phyloP scores from a whole-genome alignment of 2,329 filamentous ascomycete genomes.

The Cladosporium sp. region DNA sequence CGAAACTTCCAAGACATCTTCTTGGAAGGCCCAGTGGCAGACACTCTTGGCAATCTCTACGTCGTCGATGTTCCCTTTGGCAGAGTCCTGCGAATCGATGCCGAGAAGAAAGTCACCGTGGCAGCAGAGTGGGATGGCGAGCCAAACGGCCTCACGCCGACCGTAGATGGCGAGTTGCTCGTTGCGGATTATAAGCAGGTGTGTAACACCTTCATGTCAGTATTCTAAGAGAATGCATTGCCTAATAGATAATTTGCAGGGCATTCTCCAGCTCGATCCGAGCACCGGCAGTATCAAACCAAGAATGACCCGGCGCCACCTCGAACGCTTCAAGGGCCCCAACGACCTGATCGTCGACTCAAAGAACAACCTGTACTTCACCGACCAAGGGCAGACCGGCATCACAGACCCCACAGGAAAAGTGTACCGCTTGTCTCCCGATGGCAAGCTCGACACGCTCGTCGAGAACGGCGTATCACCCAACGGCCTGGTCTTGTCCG shows the following conservation, averaged over 20 bases:
- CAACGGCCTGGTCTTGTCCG: not conserved
- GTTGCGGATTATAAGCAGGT: conserved; percentile 44
- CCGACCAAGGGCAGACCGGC: conserved; percentile 43
- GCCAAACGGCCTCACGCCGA: conserved; percentile 38
- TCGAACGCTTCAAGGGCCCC: conserved; percentile 42
- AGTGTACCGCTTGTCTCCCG: conserved; percentile 35
- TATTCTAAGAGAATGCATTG: not conserved
- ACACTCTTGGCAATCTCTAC: conserved; percentile 33
- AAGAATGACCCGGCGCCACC: conserved; percentile 34
- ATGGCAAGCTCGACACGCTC: conserved; percentile 35
- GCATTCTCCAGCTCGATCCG: conserved; percentile 36
- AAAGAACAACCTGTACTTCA: conserved; percentile 39
- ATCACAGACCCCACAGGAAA: conserved; percentile 40
- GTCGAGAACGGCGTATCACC: conserved; percentile 3
- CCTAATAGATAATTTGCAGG: conserved; percentile 22
- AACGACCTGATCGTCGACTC: conserved; percentile 42
- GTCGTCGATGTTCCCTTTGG: conserved; percentile 41
- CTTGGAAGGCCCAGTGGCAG: conserved; percentile 37
- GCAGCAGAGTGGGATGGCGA: conserved; percentile 38
- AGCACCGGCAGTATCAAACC: conserved; percentile 26
- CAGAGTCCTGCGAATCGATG: conserved; percentile 34
- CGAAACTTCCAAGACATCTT: conserved; percentile 37
- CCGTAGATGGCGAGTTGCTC: conserved; percentile 32
- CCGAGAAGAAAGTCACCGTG: conserved; percentile 28
- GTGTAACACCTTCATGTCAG: not conserved